These are phyloP conservation scores for Candida sakaeoensis DNA, from an alignment of 805 yeast species.

Conservation along the genomic window DNA sequence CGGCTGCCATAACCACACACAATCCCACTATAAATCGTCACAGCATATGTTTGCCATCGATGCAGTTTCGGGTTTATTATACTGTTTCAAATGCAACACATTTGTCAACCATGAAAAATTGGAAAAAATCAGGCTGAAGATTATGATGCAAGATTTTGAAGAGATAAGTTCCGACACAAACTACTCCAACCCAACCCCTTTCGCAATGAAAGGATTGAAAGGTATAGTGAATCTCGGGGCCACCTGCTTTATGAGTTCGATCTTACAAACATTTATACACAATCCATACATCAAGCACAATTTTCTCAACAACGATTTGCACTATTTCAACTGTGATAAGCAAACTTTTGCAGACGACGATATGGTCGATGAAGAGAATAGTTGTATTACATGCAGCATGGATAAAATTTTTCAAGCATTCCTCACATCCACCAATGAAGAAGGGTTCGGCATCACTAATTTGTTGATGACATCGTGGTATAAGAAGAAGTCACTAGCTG, in stretches of 20 bases:
- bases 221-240: conserved; percentile 95
- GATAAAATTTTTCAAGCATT: conserved; percentile 75
- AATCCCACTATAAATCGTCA: conserved; percentile 27
- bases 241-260: conserved; percentile 93
- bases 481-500: conserved; percentile 80
- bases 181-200: conserved; percentile 38
- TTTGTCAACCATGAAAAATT: conserved; percentile 61
- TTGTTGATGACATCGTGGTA: conserved; percentile 85
- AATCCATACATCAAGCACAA: conserved; percentile 82
- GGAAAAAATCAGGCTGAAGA: conserved; percentile 44
- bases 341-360: conserved; percentile 13
- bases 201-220: conserved; percentile 71
- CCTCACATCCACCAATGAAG: conserved; percentile 56
- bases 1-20: conserved; percentile 51
- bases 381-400: conserved; percentile 82
- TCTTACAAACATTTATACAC: conserved; percentile 85
- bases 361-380: conserved; percentile 25
- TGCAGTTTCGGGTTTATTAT: conserved; percentile 61
- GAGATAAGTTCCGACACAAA: background rate
- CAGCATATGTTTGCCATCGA: conserved; percentile 51
- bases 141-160: conserved; percentile 5
- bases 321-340: conserved; percentile 50
- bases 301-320: conserved; percentile 68
- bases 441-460: conserved; percentile 79
- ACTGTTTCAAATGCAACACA: conserved; percentile 76